Evolutionary conservation across 306 rosid species (phyloP).

Genomic region (Medicago ruthenica): DNA sequence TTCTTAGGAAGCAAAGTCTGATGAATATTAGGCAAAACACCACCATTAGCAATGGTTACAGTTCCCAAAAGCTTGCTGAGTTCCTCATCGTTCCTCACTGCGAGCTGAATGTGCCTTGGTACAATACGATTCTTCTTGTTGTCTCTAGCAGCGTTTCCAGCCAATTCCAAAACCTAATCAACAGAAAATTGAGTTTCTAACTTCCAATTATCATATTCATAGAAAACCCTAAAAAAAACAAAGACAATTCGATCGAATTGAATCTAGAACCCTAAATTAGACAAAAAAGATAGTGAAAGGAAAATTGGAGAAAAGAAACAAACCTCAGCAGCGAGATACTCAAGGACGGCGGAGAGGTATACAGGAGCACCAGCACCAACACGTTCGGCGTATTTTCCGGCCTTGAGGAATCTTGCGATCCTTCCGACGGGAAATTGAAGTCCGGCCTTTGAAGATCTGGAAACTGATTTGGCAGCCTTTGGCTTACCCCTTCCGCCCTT

Average conservation of each 20-base stretch:
- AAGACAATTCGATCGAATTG: neutral
- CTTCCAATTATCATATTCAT: neutral
- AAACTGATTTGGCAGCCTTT: slow-evolving; percentile 82
- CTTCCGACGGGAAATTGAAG: slow-evolving; percentile 92
- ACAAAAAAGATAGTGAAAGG: neutral
- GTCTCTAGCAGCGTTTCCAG: slow-evolving; percentile 92
- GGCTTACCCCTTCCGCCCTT: slow-evolving; percentile 98
- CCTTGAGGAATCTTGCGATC: slow-evolving; percentile 80
- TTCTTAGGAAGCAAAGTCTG: slow-evolving; percentile 77
- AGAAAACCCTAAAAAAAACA: neutral
- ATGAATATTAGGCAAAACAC: slow-evolving; percentile 76
- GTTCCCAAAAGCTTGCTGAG: slow-evolving; percentile 80
- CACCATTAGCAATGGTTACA: slow-evolving; percentile 81
- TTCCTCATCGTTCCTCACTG: slow-evolving; percentile 85
- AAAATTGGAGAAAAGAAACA: neutral
- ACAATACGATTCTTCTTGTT: slow-evolving; percentile 90
- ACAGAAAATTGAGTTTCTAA: no score
- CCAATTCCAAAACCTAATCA: slow-evolving; percentile 74
- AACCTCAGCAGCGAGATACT: slow-evolving; percentile 93
- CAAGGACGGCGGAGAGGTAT: slow-evolving; percentile 87
- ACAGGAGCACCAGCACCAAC: slow-evolving; percentile 97
- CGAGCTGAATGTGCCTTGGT: slow-evolving; percentile 90
- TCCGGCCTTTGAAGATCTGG: slow-evolving; percentile 83
- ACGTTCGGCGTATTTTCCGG: slow-evolving; percentile 91
- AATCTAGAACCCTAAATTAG: neutral